Percentiles rank a stretch among this genome's conserved stretches.
These are phyloP conservation scores for Boletus coccyginus DNA, from an alignment of 768 basidiomycete genomes.

Conservation along the genomic window DNA sequence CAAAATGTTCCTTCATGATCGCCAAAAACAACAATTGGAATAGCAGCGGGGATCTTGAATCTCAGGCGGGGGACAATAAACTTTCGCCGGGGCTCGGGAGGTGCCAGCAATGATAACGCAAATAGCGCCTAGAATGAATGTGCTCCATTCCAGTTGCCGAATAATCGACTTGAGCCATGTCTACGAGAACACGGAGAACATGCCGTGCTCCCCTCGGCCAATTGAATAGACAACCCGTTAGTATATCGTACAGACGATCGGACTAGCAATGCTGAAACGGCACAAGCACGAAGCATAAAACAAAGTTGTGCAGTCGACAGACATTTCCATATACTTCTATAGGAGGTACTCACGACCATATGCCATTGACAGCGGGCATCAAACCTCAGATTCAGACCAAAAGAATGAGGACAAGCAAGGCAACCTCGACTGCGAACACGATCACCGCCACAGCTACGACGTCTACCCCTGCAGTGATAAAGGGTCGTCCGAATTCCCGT, in stretches of 20 bases:
- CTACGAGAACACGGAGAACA: not conserved
- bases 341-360: slow-evolving; percentile 4
- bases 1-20: slow-evolving; percentile 5
- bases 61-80: slow-evolving; percentile 6
- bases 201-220: slow-evolving; percentile 8
- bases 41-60: slow-evolving; percentile 26
- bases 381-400: slow-evolving; percentile 11
- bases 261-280: not conserved
- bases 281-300: not conserved
- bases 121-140: not conserved
- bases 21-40: slow-evolving; percentile 2
- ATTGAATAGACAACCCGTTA: slow-evolving; percentile 6
- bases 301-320: not conserved
- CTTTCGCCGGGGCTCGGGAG: slow-evolving; percentile 4
- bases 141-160: slow-evolving; percentile 2
- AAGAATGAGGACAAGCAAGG: slow-evolving; percentile 61
- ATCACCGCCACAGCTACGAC: slow-evolving; percentile 54
- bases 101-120: not conserved
- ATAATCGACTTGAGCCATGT: not conserved
- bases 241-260: slow-evolving; percentile 18
- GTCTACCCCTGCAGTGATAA: slow-evolving; percentile 78
- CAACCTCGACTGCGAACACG: slow-evolving; percentile 64
- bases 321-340: not conserved
- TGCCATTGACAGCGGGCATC: slow-evolving; percentile 16
- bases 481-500: slow-evolving; percentile 72